Conservation (phyloP, 352 stramenopile genomes). For the Phytophthora palmivora region DNA sequence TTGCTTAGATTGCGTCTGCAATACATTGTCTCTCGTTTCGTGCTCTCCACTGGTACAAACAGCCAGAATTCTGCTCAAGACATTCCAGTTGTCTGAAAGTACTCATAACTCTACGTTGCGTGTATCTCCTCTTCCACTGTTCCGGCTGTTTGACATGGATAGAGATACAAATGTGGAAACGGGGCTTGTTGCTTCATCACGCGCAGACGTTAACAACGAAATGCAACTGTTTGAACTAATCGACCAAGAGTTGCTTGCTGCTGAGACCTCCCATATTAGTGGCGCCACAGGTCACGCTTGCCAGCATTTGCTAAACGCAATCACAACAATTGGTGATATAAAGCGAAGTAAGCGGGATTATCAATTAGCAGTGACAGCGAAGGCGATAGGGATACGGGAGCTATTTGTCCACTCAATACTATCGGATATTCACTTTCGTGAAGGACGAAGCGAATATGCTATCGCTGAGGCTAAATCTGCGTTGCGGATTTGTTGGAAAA, state of each 20-base stretch:
- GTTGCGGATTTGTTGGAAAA: conserved; percentile 73
- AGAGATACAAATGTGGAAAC: conserved; percentile 1
- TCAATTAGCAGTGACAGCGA: conserved; percentile 19
- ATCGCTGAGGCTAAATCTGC: conserved; percentile 65
- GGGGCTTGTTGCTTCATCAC: background rate
- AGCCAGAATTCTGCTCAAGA: conserved; percentile 46
- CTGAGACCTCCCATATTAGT: conserved; percentile 12
- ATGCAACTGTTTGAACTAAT: conserved; percentile 39
- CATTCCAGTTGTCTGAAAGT: conserved; percentile 18
- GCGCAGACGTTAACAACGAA: conserved; percentile 1
- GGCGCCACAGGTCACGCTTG: conserved; percentile 22
- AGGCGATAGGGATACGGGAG: conserved; percentile 62
- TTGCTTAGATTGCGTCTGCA: conserved; percentile 65
- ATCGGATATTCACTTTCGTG: conserved; percentile 62
- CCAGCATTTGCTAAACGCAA: conserved; percentile 36
- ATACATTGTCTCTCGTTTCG: conserved; percentile 64
- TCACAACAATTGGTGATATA: conserved; percentile 20
- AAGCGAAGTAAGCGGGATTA: conserved; percentile 16
- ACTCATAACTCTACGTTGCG: background rate
- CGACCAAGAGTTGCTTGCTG: conserved; percentile 46
- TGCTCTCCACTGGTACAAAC: conserved; percentile 49
- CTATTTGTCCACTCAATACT: conserved; percentile 54
- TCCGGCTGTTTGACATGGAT: conserved; percentile 33
- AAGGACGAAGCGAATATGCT: conserved; percentile 49
- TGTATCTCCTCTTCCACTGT: conserved; percentile 29